A percentile compares a stretch with the other conserved stretches of the same genome.
Evolutionary conservation across 1,284 basidiomycete species (phyloP).

Genomic region (Ganoderma lucidum): DNA sequence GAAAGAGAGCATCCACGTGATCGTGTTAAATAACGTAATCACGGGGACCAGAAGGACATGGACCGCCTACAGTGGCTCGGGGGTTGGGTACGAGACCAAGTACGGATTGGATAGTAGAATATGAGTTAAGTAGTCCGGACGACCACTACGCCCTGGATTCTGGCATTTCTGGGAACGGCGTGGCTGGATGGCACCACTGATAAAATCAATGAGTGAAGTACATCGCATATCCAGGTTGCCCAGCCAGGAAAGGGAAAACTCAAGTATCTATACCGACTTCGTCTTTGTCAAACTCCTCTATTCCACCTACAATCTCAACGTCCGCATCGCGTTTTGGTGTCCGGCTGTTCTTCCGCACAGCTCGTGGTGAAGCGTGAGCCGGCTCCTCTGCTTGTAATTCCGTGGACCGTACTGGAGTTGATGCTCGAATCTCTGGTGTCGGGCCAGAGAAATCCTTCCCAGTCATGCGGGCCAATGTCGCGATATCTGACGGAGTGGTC

Average conservation of each 20-base stretch:
- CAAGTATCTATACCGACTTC: conserved; percentile 14
- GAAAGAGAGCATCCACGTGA: not conserved
- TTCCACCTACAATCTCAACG: conserved; percentile 41
- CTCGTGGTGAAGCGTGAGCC: not conserved
- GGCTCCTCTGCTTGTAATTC: conserved; percentile 22
- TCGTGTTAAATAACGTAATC: not conserved
- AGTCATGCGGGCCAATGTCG: conserved; percentile 75
- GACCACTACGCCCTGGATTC: not conserved
- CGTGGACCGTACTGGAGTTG: conserved; percentile 46
- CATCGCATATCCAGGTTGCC: not conserved
- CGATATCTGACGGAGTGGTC: conserved; percentile 58
- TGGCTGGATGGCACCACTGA: not conserved
- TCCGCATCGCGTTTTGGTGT: conserved; percentile 36
- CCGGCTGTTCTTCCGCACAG: conserved; percentile 38
- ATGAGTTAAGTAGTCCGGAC: no score
- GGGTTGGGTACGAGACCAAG: no score
- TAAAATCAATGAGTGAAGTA: not conserved
- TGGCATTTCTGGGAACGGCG: not conserved
- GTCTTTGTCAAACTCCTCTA: conserved; percentile 38
- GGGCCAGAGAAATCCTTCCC: conserved; percentile 85
- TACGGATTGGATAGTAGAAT: no score
- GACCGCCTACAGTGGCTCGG: no score
- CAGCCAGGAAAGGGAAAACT: not conserved
- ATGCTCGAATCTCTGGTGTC: conserved; percentile 70
- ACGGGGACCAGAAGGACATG: not conserved